These are phyloP conservation scores for Onygenales sp. DNA, from an alignment of 2,329 filamentous ascomycete genomes.

Conservation along the genomic window DNA sequence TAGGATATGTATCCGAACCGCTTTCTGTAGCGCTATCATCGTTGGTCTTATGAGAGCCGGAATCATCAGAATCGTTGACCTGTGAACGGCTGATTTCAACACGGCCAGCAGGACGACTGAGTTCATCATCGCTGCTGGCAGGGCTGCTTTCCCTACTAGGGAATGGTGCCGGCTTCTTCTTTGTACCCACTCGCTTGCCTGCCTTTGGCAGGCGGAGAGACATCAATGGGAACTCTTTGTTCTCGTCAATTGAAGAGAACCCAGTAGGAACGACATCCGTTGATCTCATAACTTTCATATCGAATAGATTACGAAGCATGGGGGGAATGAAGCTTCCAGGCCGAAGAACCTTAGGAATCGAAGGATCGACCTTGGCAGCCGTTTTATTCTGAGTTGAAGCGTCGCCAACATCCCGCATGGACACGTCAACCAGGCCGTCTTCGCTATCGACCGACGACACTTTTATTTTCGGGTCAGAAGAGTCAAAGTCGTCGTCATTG, in stretches of 20 bases:
- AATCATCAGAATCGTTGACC: slow-evolving; percentile 12
- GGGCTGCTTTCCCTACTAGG: slow-evolving; percentile 15
- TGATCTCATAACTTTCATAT: slow-evolving; percentile 56
- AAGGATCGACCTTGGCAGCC: slow-evolving; percentile 12
- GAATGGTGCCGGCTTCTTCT: slow-evolving; percentile 5
- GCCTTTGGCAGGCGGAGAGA: slow-evolving; percentile 34
- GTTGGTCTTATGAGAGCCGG: slow-evolving; percentile 12
- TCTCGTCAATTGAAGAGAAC: slow-evolving; percentile 54
- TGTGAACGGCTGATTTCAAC: slow-evolving; percentile 8
- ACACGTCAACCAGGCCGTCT: slow-evolving; percentile 83
- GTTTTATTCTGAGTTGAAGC: slow-evolving; percentile 19
- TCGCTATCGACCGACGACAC: slow-evolving; percentile 77
- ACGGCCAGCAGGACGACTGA: slow-evolving; percentile 13
- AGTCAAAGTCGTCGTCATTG: slow-evolving; percentile 52
- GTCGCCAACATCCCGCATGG: slow-evolving; percentile 59
- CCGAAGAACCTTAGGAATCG: slow-evolving; percentile 37
- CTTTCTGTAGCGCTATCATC: slow-evolving; percentile 21
- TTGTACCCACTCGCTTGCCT: slow-evolving; percentile 10
- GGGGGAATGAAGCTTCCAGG: slow-evolving; percentile 51
- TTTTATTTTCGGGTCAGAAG: slow-evolving; percentile 60
- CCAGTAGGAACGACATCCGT: slow-evolving; percentile 59
- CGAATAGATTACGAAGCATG: slow-evolving; percentile 63
- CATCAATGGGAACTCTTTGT: slow-evolving; percentile 48
- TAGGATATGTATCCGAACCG: slow-evolving; percentile 21
- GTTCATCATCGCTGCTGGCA: slow-evolving; percentile 24